phyloP scores from a whole-genome alignment of 805 yeast species.

The Monosporozyma aquatica region DNA sequence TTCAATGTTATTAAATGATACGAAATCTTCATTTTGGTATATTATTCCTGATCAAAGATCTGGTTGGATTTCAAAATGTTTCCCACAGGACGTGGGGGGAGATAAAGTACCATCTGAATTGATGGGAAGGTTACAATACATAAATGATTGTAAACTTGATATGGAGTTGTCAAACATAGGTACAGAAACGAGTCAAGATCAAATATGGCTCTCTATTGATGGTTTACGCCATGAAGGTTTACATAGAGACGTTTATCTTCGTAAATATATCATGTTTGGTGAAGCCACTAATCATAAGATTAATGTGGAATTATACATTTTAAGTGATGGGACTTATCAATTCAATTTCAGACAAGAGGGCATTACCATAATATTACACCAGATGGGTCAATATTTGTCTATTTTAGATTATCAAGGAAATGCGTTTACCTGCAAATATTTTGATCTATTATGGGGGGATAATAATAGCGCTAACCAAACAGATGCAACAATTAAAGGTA shows the following conservation, averaged over 20 bases:
- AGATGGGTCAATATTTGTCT: neutral
- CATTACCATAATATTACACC: neutral
- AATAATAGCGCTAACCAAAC: too few relatives aligned
- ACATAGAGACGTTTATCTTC: constrained; percentile 56
- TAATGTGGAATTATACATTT: constrained; percentile 64
- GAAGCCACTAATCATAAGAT: neutral
- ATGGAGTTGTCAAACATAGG: neutral
- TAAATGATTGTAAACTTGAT: constrained; percentile 18
- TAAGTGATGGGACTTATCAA: constrained; percentile 84
- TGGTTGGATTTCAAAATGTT: constrained; percentile 42
- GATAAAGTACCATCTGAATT: constrained; percentile 36
- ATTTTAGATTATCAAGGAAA: neutral
- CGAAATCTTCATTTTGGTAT: constrained; percentile 48
- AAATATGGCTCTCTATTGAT: constrained; percentile 34
- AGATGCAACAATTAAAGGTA: too few relatives aligned
- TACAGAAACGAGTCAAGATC: constrained; percentile 43
- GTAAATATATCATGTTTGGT: constrained; percentile 50
- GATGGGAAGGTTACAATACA: constrained; percentile 60
- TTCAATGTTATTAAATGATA: constrained; percentile 57
- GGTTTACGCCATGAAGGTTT: constrained; percentile 39
- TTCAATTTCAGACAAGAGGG: neutral
- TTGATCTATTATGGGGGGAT: neutral
- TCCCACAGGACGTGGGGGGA: constrained; percentile 7
- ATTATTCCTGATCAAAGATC: constrained; percentile 37
- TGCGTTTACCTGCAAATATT: neutral